Percentiles rank a stretch among this genome's conserved stretches.
phyloP scores from a whole-genome alignment of 2,329 filamentous ascomycete species.

The Phaeosphaeriaceae sp. region DNA sequence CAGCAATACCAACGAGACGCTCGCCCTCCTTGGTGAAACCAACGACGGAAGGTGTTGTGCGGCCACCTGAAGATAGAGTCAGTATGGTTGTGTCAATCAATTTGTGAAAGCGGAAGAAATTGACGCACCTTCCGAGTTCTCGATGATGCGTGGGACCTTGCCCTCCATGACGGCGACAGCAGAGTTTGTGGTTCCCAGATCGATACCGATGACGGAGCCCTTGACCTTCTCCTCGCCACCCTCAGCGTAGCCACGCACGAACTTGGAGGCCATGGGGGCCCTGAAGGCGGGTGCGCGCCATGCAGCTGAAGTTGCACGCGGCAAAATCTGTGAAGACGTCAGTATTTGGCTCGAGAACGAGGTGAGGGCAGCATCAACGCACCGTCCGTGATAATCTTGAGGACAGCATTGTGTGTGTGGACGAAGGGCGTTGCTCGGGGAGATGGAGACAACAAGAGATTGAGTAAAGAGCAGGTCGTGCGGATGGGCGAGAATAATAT shows the following conservation, averaged over 20 bases:
- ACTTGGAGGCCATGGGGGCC: constrained; percentile 74
- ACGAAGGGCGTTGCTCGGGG: constrained; percentile 36
- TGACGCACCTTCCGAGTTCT: constrained; percentile 85
- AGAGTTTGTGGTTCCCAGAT: constrained; percentile 97
- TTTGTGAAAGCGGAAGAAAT: not conserved
- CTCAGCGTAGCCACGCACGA: constrained; percentile 76
- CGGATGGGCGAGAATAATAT: constrained; percentile 29
- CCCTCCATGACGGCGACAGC: constrained; percentile 98
- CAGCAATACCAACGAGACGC: constrained; percentile 94
- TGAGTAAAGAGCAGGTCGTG: constrained; percentile 24
- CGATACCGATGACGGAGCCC: constrained; percentile 96
- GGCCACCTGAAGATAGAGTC: constrained; percentile 66
- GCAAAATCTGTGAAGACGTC: constrained; percentile 61
- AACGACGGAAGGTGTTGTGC: constrained; percentile 92
- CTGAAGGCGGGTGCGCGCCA: constrained; percentile 70
- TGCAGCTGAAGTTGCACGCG: constrained; percentile 74
- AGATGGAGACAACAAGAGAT: constrained; percentile 37
- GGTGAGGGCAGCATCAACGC: constrained; percentile 24
- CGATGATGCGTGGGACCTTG: constrained; percentile 93
- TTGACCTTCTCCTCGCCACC: constrained; percentile 81
- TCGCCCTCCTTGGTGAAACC: constrained; percentile 95
- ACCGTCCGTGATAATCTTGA: constrained; percentile 52
- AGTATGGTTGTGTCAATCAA: not conserved
- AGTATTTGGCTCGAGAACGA: constrained; percentile 17
- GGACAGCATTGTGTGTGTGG: constrained; percentile 47